Evolutionary conservation across 1,284 basidiomycete genomes (phyloP), one percentile per base, ranked within the genome.

Genomic region (Blastosporella zonata): DNA sequence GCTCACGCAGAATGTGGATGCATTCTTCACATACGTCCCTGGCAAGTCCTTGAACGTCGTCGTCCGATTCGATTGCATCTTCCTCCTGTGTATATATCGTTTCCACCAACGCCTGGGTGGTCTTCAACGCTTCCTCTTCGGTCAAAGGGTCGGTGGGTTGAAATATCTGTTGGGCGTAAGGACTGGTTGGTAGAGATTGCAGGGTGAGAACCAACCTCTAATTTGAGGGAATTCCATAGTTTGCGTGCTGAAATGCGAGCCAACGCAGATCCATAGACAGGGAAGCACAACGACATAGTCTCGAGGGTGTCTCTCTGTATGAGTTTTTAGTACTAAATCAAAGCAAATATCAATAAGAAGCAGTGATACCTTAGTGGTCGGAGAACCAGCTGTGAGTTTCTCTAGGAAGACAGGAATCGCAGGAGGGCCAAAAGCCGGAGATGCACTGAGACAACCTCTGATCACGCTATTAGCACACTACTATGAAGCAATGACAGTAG

Each of bases 341-440:
- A n/a, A n/a, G n/a, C n/a, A n/a, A n/a, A n/a, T 36, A 20, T 20
- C 17, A 36, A 20, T 2, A 23, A 38, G 12, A 37, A 6, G 10
- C 22, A 23, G 47, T 25, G 55, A 38, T 59, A 91, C 93, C 81
- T 98, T 99, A 8, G 90, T 90, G 0, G 76, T 69, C 2, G 92
- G 87, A 1, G 90, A 85, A 1, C 89, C 88, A 1, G 92, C 90
- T 3, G 82, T 77, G 43, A 99, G 79, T 69, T 99, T 99, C 60
- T 99, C 97, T 27, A 97, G 67, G 60, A 98, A 93, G 1, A 98
- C 72, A 0, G 93, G 89, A 34, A 97, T 81, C 1, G 93, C 94
- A 53, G 91, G 73, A 4, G 82, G 79, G 0, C 93, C 94, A 62
- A 98, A 96, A 22, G 77, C 70, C 2, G 94, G 87, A 0, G 87